phyloP scores from a whole-genome alignment of 2,329 filamentous ascomycete species.

The Hypoxylon sp. region DNA sequence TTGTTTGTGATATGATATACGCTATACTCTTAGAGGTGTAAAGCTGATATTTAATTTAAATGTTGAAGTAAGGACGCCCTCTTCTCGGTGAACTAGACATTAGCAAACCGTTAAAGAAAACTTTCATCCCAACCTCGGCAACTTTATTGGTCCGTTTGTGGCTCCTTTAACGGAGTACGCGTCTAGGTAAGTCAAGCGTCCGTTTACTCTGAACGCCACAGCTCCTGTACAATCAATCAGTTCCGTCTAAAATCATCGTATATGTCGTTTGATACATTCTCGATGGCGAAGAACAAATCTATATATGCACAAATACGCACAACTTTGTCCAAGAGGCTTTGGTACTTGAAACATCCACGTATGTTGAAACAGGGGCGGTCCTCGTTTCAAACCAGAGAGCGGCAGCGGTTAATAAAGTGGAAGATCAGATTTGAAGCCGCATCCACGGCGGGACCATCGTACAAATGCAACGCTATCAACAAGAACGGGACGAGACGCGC shows the following conservation, averaged over 20 bases:
- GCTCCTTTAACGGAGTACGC: background rate
- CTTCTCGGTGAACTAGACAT: background rate
- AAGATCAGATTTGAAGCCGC: slow-evolving; percentile 13
- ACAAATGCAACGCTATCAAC: background rate
- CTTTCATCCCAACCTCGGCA: slow-evolving; percentile 8
- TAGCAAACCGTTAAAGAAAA: no score
- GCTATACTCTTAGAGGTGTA: background rate
- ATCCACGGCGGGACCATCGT: background rate
- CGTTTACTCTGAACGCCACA: background rate
- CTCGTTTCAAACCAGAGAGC: slow-evolving; percentile 21
- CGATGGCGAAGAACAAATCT: background rate
- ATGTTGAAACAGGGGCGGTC: slow-evolving; percentile 31
- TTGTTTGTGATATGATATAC: background rate
- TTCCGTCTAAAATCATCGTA: no score
- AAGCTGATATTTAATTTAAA: background rate
- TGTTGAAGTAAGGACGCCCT: background rate
- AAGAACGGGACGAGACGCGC: background rate
- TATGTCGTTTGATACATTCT: background rate
- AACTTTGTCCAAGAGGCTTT: slow-evolving; percentile 8
- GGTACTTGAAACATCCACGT: slow-evolving; percentile 32
- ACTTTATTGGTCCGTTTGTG: background rate
- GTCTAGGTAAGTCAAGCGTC: background rate
- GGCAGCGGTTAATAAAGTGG: slow-evolving; percentile 11
- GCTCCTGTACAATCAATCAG: background rate
- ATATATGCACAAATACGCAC: background rate